Evolutionary conservation across 2,329 filamentous ascomycete species (phyloP).

Genomic region (Trichoderma atrobrunneum): DNA sequence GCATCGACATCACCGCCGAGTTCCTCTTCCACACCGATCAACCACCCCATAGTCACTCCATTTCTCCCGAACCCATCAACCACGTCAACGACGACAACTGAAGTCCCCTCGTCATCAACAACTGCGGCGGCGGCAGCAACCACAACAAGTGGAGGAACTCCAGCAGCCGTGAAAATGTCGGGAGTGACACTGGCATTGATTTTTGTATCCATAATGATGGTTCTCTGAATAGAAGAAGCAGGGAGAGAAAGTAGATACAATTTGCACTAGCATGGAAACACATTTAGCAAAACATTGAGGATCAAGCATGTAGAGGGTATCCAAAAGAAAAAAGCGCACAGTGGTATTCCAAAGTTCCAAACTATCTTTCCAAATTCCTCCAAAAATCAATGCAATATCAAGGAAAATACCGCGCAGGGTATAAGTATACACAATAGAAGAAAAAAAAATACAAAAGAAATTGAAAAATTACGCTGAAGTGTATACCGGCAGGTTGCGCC

Average conservation of each 20-base stretch:
- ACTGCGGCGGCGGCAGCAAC: background rate
- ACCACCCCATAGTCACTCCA: background rate
- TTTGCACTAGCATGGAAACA: background rate
- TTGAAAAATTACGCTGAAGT: background rate
- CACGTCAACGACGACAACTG: background rate
- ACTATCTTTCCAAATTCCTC: conserved; percentile 4
- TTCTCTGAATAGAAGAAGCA: background rate
- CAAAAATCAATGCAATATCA: background rate
- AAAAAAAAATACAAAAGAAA: background rate
- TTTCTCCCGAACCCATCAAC: background rate
- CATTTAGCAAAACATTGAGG: background rate
- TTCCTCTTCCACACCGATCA: background rate
- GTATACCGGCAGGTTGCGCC: background rate
- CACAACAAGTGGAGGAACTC: background rate
- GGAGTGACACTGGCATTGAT: background rate
- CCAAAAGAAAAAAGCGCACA: background rate
- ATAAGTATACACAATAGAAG: conserved; percentile 6
- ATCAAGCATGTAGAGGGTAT: background rate
- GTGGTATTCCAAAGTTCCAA: conserved; percentile 12
- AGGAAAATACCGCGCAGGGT: conserved; percentile 1
- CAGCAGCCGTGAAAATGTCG: background rate
- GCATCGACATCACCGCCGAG: background rate
- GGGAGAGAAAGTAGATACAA: background rate
- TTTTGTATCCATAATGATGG: background rate
- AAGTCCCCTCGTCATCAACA: background rate